A percentile compares a stretch with the other conserved stretches of the same genome.
phyloP scores from a whole-genome alignment of 1,139 yeast genomes.

The Candida freyschussii region DNA sequence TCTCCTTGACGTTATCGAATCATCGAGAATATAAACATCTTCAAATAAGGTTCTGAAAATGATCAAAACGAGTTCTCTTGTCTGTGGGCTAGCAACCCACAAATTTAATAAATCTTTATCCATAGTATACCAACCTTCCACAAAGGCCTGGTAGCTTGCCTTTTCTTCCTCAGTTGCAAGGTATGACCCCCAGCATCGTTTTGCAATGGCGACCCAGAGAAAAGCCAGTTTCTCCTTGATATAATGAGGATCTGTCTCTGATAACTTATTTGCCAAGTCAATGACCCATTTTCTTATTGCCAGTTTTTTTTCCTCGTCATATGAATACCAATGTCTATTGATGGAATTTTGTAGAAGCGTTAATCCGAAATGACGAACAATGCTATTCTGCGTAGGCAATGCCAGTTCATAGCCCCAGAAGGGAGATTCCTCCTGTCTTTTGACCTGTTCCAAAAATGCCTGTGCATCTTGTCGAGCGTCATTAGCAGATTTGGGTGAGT shows the following conservation, averaged over 20 bases:
- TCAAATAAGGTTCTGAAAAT: slow-evolving; percentile 86
- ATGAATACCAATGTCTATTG: slow-evolving; percentile 46
- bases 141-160: slow-evolving; percentile 39
- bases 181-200: slow-evolving; percentile 80
- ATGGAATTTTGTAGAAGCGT: slow-evolving; percentile 74
- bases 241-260: slow-evolving; percentile 76
- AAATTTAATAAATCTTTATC: slow-evolving; percentile 68
- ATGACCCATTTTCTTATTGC: slow-evolving; percentile 82
- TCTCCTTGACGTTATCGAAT: slow-evolving; percentile 81
- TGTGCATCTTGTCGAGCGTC: slow-evolving; percentile 64
- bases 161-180: slow-evolving; percentile 28
- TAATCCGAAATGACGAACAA: slow-evolving; percentile 87
- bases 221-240: slow-evolving; percentile 85
- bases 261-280: slow-evolving; percentile 61
- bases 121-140: slow-evolving; percentile 88
- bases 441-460: slow-evolving; percentile 68
- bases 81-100: slow-evolving; percentile 62
- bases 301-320: slow-evolving; percentile 57
- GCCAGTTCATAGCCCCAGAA: slow-evolving; percentile 91
- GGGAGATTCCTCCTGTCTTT: slow-evolving; percentile 78
- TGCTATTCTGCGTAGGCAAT: slow-evolving; percentile 53
- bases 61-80: slow-evolving; percentile 72
- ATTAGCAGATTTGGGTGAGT: slow-evolving; percentile 67
- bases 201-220: slow-evolving; percentile 91
- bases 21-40: slow-evolving; percentile 89